A percentile compares a stretch with the other conserved stretches of the same genome.
phyloP scores from a whole-genome alignment of 2,329 filamentous ascomycete species.

The Diaporthe sp. region DNA sequence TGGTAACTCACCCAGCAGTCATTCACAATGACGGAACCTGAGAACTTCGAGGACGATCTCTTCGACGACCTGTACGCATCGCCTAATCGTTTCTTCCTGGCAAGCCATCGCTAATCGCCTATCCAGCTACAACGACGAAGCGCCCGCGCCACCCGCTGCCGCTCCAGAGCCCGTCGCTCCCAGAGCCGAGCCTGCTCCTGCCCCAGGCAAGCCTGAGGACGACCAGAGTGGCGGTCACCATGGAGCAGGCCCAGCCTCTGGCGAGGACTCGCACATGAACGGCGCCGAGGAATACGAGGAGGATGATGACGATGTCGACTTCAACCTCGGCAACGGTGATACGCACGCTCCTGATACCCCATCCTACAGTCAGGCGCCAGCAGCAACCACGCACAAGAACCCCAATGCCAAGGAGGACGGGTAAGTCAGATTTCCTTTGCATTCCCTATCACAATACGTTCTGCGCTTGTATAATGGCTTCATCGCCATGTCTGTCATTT shows the following conservation, averaged over 20 bases:
- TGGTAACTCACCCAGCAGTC: conserved; percentile 29
- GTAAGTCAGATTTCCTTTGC: conserved; percentile 71
- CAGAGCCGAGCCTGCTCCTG: conserved; percentile 47
- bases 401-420: conserved; percentile 90
- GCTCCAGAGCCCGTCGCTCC: conserved; percentile 44
- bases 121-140: conserved; percentile 75
- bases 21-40: conserved; percentile 77
- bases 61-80: conserved; percentile 87
- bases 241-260: conserved; percentile 34
- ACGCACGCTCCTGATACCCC: conserved; percentile 46
- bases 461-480: conserved; percentile 28
- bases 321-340: conserved; percentile 61
- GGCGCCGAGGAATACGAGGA: conserved; percentile 56
- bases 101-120: conserved; percentile 36
- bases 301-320: conserved; percentile 68
- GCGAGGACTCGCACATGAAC: conserved; percentile 56
- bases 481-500: background rate
- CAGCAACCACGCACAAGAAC: conserved; percentile 55
- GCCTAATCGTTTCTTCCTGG: too few relatives aligned
- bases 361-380: conserved; percentile 46
- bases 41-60: conserved; percentile 88
- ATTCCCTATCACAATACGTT: background rate
- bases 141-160: conserved; percentile 55
- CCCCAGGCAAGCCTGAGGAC: conserved; percentile 46
- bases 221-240: conserved; percentile 43